These are phyloP conservation scores for Endothia cerciana DNA, from an alignment of 2,329 filamentous ascomycete species.

Conservation along the genomic window DNA sequence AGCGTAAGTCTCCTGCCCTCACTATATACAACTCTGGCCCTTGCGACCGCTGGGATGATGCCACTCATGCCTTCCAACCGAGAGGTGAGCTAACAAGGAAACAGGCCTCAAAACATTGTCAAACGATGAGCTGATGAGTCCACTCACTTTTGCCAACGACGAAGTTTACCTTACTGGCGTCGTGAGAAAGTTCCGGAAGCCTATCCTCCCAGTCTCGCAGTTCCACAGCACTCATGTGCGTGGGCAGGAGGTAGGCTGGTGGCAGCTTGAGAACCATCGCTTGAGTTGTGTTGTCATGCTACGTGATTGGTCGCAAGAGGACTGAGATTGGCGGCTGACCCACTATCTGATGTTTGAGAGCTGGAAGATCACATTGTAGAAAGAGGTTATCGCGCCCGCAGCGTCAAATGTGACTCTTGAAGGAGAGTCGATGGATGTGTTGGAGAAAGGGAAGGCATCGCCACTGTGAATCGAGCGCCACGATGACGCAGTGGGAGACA, in stretches of 20 bases:
- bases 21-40: background rate
- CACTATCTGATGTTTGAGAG: background rate
- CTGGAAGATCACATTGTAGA: background rate
- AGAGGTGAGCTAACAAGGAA: background rate
- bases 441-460: background rate
- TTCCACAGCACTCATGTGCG: constrained; percentile 67
- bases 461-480: background rate
- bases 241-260: constrained; percentile 72
- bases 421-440: background rate
- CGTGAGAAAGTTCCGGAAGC: constrained; percentile 69
- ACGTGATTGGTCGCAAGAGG: background rate
- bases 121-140: background rate
- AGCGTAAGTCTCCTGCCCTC: background rate
- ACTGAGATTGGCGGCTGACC: background rate
- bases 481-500: background rate
- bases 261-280: constrained; percentile 52
- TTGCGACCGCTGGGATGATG: background rate
- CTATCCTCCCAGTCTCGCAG: constrained; percentile 66
- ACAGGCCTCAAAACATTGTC: background rate
- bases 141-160: constrained; percentile 66
- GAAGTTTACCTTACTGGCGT: constrained; percentile 72
- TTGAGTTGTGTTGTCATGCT: background rate
- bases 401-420: background rate
- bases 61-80: background rate
- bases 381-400: no score